Evolutionary conservation across 805 yeast genomes (phyloP).

Genomic region (Komagataella phaffii): DNA sequence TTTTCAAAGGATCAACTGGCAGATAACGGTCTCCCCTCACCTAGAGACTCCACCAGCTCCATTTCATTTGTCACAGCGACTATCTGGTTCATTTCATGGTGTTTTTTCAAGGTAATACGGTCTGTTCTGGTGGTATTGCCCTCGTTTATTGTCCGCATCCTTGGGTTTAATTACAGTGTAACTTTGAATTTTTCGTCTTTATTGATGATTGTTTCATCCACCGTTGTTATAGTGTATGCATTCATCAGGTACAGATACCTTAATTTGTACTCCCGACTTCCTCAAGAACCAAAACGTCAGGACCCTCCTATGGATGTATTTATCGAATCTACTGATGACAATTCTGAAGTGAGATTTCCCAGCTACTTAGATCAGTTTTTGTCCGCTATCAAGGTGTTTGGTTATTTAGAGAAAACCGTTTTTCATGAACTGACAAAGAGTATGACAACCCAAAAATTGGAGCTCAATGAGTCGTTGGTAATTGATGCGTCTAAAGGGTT

Average conservation of each 20-base stretch:
- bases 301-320: slow-evolving; percentile 34
- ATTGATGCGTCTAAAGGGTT: slow-evolving; percentile 68
- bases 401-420: slow-evolving; percentile 80
- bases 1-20: neutral
- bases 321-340: slow-evolving; percentile 21
- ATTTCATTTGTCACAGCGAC: slow-evolving; percentile 6
- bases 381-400: slow-evolving; percentile 86
- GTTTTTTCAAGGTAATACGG: slow-evolving; percentile 6
- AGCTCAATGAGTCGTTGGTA: slow-evolving; percentile 61
- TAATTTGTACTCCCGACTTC: slow-evolving; percentile 47
- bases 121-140: slow-evolving; percentile 9
- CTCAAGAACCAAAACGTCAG: slow-evolving; percentile 27
- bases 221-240: slow-evolving; percentile 24
- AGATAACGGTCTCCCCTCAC: neutral
- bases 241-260: slow-evolving; percentile 49
- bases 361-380: slow-evolving; percentile 82
- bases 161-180: slow-evolving; percentile 33
- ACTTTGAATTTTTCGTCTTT: slow-evolving; percentile 38
- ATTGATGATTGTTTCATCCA: slow-evolving; percentile 16
- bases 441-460: slow-evolving; percentile 79
- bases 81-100: slow-evolving; percentile 9
- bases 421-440: slow-evolving; percentile 87
- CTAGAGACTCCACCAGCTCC: neutral
- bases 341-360: slow-evolving; percentile 25
- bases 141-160: slow-evolving; percentile 11